A percentile compares a stretch with the other conserved stretches of the same genome.
Evolutionary conservation across 805 yeast species (phyloP).

Genomic region (Saccharomycopsis vini): DNA sequence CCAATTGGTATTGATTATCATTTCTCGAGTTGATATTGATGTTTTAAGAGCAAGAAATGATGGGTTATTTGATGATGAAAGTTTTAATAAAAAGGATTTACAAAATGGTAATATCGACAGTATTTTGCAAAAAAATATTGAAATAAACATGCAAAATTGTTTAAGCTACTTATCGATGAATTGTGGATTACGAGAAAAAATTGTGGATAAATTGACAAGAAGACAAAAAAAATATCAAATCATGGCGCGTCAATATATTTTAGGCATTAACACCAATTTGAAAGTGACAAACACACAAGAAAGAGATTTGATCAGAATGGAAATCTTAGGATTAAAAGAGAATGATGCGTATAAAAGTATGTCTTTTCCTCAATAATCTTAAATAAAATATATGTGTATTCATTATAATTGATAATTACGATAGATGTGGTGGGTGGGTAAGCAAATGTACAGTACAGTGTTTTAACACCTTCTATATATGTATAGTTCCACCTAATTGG

Average conservation of each 20-base stretch:
- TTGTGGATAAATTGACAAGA: constrained; percentile 14
- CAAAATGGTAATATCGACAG: not conserved
- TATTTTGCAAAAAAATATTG: constrained; percentile 6
- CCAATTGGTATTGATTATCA: constrained; percentile 10
- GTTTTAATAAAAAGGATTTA: not conserved
- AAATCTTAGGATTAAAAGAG: constrained; percentile 8
- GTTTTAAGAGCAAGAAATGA: constrained; percentile 5
- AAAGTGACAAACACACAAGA: constrained; percentile 4
- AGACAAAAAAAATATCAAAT: constrained; percentile 12
- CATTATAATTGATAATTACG: not conserved
- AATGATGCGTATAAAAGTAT: constrained; percentile 7
- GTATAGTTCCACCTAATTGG: too few species aligned
- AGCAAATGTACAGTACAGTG: not conserved
- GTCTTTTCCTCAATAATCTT: constrained; percentile 3
- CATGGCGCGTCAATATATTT: constrained; percentile 12
- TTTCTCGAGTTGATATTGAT: constrained; percentile 15
- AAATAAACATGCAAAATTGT: constrained; percentile 9
- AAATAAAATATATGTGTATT: too few species aligned
- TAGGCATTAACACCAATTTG: constrained; percentile 4
- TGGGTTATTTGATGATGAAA: not conserved
- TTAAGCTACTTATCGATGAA: constrained; percentile 11
- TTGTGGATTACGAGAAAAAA: constrained; percentile 17
- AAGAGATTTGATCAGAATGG: constrained; percentile 3
- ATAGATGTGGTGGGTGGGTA: not conserved
- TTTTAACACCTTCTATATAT: too few species aligned